Conservation (phyloP, 768 basidiomycete species). For the Boletus rex-veris region DNA sequence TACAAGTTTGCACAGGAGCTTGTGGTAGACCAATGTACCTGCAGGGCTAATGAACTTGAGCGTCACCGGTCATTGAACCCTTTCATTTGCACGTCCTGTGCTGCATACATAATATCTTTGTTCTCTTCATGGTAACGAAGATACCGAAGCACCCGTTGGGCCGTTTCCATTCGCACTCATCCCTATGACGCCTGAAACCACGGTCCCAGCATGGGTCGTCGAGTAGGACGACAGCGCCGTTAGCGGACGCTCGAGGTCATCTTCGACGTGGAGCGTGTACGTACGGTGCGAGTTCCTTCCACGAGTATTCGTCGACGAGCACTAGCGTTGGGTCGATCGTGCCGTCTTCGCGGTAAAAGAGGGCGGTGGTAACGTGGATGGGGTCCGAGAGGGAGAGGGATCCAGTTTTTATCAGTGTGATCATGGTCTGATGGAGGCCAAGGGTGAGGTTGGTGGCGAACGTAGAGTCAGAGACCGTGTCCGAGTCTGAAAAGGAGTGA, state of each 20-base stretch:
- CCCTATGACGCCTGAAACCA: no score
- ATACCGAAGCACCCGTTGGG: no score
- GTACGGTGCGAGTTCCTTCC: slow-evolving; percentile 31
- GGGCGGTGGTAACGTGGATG: slow-evolving; percentile 19
- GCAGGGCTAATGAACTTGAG: no score
- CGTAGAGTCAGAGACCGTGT: not conserved
- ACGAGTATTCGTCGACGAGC: slow-evolving; percentile 30
- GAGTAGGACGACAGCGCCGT: slow-evolving; percentile 11
- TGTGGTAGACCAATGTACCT: no score
- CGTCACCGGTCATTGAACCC: no score
- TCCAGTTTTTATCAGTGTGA: slow-evolving; percentile 17
- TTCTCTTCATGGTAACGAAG: no score
- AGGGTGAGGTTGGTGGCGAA: not conserved
- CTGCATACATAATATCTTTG: no score
- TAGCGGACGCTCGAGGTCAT: slow-evolving; percentile 20
- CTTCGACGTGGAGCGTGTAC: slow-evolving; percentile 32
- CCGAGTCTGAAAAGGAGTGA: slow-evolving; percentile 3
- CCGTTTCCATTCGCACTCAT: no score
- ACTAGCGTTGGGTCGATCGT: slow-evolving; percentile 17
- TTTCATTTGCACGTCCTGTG: no score
- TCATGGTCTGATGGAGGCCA: slow-evolving; percentile 17
- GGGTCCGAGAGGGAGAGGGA: slow-evolving; percentile 13
- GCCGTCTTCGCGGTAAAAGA: slow-evolving; percentile 31
- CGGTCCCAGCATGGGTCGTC: not conserved
- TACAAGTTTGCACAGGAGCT: no score